A percentile compares a stretch with the other conserved stretches of the same genome.
phyloP scores from a whole-genome alignment of 495 filamentous ascomycete genomes.

The Alectoria sarmentosa region DNA sequence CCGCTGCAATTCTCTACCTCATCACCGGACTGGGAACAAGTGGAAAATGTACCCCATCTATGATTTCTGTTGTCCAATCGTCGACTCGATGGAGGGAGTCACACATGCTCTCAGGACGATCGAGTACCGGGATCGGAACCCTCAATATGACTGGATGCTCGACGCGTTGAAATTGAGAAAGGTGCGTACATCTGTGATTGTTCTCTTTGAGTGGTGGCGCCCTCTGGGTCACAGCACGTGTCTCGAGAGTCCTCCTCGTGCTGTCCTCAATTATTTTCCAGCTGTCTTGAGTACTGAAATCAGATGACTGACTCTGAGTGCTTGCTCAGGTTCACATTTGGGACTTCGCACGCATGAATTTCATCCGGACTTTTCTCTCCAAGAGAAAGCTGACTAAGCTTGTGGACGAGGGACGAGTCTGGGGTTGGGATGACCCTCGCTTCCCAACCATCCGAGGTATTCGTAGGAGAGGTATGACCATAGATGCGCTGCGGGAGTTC shows the following conservation, averaged over 20 bases:
- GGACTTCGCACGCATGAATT: conserved; percentile 98
- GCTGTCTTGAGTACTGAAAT: not conserved
- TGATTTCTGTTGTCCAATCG: conserved; percentile 86
- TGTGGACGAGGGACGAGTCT: conserved; percentile 77
- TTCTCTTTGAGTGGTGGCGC: not conserved
- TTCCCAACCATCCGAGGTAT: conserved; percentile 92
- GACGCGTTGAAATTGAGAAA: conserved; percentile 75
- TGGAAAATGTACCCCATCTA: conserved; percentile 98
- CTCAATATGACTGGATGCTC: conserved; percentile 95
- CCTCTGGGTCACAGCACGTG: not conserved
- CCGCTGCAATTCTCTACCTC: conserved; percentile 67
- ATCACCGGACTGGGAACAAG: conserved; percentile 80
- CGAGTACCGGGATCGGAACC: conserved; percentile 95
- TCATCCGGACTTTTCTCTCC: conserved; percentile 79
- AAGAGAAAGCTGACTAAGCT: conserved; percentile 95
- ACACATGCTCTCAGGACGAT: conserved; percentile 93
- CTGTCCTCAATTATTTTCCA: not conserved
- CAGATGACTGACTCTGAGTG: not conserved
- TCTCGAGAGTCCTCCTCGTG: not conserved
- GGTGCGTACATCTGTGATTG: conserved; percentile 36
- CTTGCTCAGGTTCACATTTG: conserved; percentile 57
- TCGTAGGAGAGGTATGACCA: conserved; percentile 81
- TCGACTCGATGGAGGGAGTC: conserved; percentile 86
- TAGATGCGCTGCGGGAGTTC: conserved; percentile 81
- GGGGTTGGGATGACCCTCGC: conserved; percentile 93